These are phyloP conservation scores for Casaregolazyma lundiana DNA, from an alignment of 1,139 yeast species.

Conservation along the genomic window DNA sequence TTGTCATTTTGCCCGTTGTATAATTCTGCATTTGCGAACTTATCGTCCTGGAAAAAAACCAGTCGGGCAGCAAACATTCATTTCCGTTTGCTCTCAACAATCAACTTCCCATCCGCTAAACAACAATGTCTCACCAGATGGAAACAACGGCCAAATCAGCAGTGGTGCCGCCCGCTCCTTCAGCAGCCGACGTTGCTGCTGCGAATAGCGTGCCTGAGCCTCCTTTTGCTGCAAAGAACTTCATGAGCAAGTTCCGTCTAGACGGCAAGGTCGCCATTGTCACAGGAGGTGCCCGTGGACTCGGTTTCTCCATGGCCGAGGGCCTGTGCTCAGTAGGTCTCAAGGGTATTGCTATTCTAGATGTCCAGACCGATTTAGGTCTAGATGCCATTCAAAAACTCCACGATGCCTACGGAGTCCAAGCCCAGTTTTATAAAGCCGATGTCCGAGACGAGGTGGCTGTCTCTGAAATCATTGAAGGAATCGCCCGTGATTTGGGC, in stretches of 20 bases:
- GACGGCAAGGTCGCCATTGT: conserved; percentile 65
- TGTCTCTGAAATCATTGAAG: conserved; percentile 49
- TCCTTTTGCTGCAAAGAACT: conserved; percentile 36
- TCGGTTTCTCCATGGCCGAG: conserved; percentile 60
- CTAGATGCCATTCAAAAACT: conserved; percentile 51
- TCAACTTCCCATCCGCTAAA: not conserved
- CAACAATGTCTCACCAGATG: conserved; percentile 3
- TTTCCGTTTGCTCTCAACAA: not conserved
- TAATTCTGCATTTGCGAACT: no score
- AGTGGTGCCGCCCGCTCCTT: conserved; percentile 37
- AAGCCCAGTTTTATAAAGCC: conserved; percentile 58
- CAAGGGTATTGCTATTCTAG: conserved; percentile 53
- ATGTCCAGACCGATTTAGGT: conserved; percentile 41
- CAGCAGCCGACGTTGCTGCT: conserved; percentile 37
- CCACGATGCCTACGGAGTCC: conserved; percentile 54
- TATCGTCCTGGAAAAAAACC: not conserved
- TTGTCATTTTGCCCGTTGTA: no score
- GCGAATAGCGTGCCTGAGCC: conserved; percentile 33
- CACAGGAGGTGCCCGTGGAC: conserved; percentile 70
- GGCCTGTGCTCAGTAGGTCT: conserved; percentile 68
- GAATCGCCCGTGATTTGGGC: conserved; percentile 55
- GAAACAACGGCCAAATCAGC: conserved; percentile 32
- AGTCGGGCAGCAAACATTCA: conserved; percentile 1
- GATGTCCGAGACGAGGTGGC: conserved; percentile 54
- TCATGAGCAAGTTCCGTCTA: conserved; percentile 46